Evolutionary conservation across 306 rosid species (phyloP), one percentile per base, ranked within the genome.

Genomic region (Gynostemma pentaphyllum): DNA sequence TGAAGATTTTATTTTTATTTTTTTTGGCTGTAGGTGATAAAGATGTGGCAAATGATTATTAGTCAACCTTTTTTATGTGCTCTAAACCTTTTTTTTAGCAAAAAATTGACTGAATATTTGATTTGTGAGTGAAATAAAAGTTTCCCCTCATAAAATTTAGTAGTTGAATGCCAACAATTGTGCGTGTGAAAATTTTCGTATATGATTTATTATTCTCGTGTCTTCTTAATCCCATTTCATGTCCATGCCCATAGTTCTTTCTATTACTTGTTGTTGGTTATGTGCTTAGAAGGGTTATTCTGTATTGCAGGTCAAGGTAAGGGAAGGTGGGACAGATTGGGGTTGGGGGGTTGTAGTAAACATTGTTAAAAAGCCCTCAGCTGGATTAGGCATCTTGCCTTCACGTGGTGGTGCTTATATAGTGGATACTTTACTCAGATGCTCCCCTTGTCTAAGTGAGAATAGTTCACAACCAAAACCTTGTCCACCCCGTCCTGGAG

Each of bases 261-360:
- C 42, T 32, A 7, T 2, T 29, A 21, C 44, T n/a, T 30, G 11
- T 23, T 44, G 22, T 30, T 46, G 9, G 11, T 53, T 14, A 16
- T 42, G 22, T 45, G 36, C 60, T 22, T 36, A 21, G 30, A 13
- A 44, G 13, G 57, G 66, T 24, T 52, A 9, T 37, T 62, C 9
- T 52, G 45, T 19, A 51, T 46, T 73, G 51, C 80, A 92, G 98
- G 83, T 92, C 68, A 88, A 81, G 78, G 68, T 92, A 67, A 82
- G 96, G 81, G 98, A 92, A 79, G 98, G 98, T 14, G 88, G 96
- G 46, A 88, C 95, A 68, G 98, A 92, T 71, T 92, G 98, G 98
- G 96, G 98, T 63, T 92, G 98, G 96, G 98, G 96, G 69, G 95
- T 92, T 76, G 98, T 88, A 34, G 98, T 92, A 61, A 92, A 92